Base-by-base conservation (phyloP, 2,329 filamentous ascomycete genomes). In the Bisporella sp. region DNA sequence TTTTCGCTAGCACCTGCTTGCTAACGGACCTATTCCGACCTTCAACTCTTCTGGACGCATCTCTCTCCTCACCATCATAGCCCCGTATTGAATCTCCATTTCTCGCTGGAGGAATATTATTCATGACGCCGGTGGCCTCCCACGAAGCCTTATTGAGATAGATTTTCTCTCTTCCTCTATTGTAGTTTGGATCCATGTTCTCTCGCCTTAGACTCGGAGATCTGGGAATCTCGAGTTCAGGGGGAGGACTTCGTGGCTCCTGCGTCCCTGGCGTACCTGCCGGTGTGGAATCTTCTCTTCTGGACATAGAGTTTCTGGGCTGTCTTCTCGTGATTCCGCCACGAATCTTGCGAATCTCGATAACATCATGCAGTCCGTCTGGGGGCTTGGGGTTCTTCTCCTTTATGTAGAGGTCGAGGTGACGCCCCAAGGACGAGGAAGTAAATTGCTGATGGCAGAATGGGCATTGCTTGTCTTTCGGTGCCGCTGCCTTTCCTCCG, bases 361-460 rank as follows among this genome's bases (percentile, higher is more conserved):
- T 88, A 52, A 96, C 88, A 71, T 95, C 78, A 69, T 97, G 92
- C 43, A 96, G 72, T 46, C 91, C 91, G 69, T 97, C 92, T 5
- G 86, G 73, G 1, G 84, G 78, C 68, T 91, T 93, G 1, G 92
- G 89, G 67, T 96, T 96, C 72, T 90, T 95, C 52, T 90, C 85
- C 64, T 90, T 91, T 62, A 96, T 91, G 68, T 95, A 96, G 39
- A 96, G 80, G 67, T 97, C 92, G 58, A 96, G 83, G 69, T 97
- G 92, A 43, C 92, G 85, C 46, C 92, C 92, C 48, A 97, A 81
- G 2, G 89, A 95, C 12, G 90, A 96, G 1, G 91, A 96, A 12
- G 92, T 96, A 66, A 96, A 97, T 5, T 85, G 77, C 68, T 96
- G 89, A 44, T 82, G 77, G 68, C 92, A 97, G 71, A 89, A 97